Evolutionary conservation across 2,329 filamentous ascomycete genomes (phyloP).

Genomic region (Didymellaceae sp.): DNA sequence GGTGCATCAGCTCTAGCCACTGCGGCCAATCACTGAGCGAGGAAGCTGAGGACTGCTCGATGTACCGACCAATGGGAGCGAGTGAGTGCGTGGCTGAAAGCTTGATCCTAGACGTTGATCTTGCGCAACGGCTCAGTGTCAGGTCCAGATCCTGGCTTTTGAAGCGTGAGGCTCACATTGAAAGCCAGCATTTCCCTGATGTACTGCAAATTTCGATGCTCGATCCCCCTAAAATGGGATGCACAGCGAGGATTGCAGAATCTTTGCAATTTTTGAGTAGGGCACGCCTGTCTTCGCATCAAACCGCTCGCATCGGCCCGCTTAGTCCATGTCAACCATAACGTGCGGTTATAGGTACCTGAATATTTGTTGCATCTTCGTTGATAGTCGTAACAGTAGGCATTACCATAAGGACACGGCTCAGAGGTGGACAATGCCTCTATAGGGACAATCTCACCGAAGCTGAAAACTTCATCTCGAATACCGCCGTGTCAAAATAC

Average conservation of each 20-base stretch:
- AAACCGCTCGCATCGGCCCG: conserved; percentile 17
- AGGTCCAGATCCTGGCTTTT: conserved; percentile 20
- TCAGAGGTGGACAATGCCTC: background rate
- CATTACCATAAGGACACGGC: no score
- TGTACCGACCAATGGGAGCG: conserved; percentile 31
- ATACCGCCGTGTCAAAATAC: background rate
- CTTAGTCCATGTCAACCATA: conserved; percentile 4
- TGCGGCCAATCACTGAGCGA: conserved; percentile 37
- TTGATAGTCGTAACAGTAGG: background rate
- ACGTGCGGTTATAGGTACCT: conserved; percentile 6
- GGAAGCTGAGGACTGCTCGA: conserved; percentile 13
- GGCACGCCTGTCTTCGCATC: conserved; percentile 1
- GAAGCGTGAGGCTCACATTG: conserved; percentile 14
- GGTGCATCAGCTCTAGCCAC: conserved; percentile 28
- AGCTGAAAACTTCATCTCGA: conserved; percentile 6
- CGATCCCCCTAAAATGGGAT: conserved; percentile 15
- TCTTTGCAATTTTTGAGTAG: conserved; percentile 17
- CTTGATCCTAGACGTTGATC: conserved; percentile 37
- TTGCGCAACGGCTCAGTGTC: conserved; percentile 35
- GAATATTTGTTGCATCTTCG: background rate
- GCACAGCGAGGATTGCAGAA: conserved; percentile 13
- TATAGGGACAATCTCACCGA: conserved; percentile 12
- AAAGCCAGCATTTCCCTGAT: conserved; percentile 17
- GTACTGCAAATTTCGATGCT: conserved; percentile 14
- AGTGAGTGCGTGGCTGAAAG: conserved; percentile 30